Base-by-base conservation (phyloP, 83 land plant species). In the Picea abies region DNA sequence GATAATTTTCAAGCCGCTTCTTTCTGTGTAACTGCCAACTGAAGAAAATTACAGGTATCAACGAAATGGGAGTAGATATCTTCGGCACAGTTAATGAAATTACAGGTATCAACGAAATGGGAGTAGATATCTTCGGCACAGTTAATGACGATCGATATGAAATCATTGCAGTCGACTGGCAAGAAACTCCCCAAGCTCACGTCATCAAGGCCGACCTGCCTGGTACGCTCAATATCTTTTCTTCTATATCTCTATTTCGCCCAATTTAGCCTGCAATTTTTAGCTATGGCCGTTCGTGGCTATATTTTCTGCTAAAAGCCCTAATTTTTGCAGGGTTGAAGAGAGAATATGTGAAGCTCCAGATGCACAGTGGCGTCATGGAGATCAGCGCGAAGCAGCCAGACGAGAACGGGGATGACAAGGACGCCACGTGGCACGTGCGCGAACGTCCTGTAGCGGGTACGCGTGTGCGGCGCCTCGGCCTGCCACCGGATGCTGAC, bases 141-240 rank as follows among this genome's bases (percentile, higher is more conserved):
- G 56, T 32, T 7, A 47, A 47, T 47, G 52, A 10, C 52, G 52
- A 47, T 7, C 52, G 0, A 47, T 37, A 44, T 20, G 25, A 44
- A 72, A 19, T 2, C 39, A 72, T 72, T 41, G 7, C 76, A n/a
- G 47, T 80, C 44, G 86, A 84, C 73, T 84, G 86, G 86, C 72
- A 78, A 16, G 83, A 84, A 77, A 80, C 72, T 12, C 83, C 81
- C 22, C 20, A 70, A 19, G 86, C 83, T 15, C 86, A 84, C 69
- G 63, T 84, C 39, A 62, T 84, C 60, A 20, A 60, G 23, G 83
- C 79, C 23, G 86, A 84, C 16, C 29, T 84, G 49, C 86, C 86
- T 15, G 86, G 86, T 68, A 56, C 10, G 80, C 2, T 68, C 39
- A 47, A 47, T 47, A 8, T 47, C 8, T 47, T 47, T 47, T 6